Base-by-base conservation (phyloP, 106 monocot species). In the Acanthochlamys bracteata region DNA sequence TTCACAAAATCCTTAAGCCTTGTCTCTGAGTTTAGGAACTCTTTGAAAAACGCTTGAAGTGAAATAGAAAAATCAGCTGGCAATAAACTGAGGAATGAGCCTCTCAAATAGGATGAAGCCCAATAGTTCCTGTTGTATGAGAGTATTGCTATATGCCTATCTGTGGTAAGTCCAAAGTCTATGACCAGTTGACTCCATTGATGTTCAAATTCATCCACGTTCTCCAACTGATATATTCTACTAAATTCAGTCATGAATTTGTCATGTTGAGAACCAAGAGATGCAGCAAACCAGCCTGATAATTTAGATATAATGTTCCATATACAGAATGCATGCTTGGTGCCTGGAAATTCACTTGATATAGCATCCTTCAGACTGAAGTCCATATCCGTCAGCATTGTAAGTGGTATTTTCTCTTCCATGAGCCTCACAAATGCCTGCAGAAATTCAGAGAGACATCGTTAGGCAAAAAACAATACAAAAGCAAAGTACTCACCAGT, bases 1-100 rank as follows among this genome's bases (percentile, higher is more conserved):
- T 78, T 86, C 27, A 90, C 59, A 52, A 90, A 90, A 75, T 90
- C 90, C 66, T 78, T 86, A 14, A 90, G 78, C 26, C 76, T 80
- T 58, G 73, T 86, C 63, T 86, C 77, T 1, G 80, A 83, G 73
- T 74, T 80, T 72, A 90, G 66, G 47, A 80, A 80, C 4, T 77
- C 80, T 62, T 78, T 90, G 62, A 78, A 86, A 64, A 90, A 86
- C 46, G 73, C 60, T 60, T 78, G 86, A 46, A 83, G 78, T 10
- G 78, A 75, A n/a, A 67, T 10, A 3, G 77, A 75, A 68, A 69
- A 70, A 12, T 70, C 71, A 66, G 55, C 47, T 16, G 65, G 68
- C 65, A 63, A 73, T 70, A 86, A 51, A 53, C 86, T 66, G 56
- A 77, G 59, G 65, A 90, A 90, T 56, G 57, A 86, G 10, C 86